Conservation (phyloP, 768 basidiomycete species). For the Rhodosporidiobolus sp. region DNA sequence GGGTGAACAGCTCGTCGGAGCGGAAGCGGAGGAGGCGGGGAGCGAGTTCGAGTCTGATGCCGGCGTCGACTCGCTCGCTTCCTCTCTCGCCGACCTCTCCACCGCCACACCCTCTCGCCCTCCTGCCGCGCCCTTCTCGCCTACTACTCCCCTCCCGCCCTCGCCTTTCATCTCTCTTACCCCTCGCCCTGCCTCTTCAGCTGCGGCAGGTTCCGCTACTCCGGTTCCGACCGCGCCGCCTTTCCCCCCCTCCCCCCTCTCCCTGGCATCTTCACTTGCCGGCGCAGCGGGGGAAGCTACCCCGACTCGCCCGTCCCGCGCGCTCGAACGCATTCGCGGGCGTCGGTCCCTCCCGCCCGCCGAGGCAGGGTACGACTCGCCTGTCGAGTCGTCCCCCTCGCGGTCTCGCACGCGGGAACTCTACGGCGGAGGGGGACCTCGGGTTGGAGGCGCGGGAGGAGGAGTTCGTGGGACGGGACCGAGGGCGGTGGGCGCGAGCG, state of each 20-base stretch:
- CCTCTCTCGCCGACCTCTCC: constrained; percentile 14
- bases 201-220: too few species aligned
- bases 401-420: constrained; percentile 11
- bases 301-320: neutral
- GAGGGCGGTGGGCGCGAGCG: neutral
- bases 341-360: neutral
- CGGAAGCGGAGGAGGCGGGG: neutral
- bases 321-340: neutral
- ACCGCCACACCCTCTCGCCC: neutral
- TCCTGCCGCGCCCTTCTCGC: neutral
- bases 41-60: neutral
- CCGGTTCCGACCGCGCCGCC: neutral
- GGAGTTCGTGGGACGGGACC: neutral
- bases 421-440: neutral
- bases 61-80: constrained; percentile 25
- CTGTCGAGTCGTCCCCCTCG: constrained; percentile 11
- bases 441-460: too few species aligned
- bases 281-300: neutral
- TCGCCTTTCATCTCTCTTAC: neutral
- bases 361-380: neutral
- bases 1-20: neutral
- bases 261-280: neutral
- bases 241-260: neutral
- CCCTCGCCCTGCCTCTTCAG: neutral
- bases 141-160: neutral